Percentiles rank a stretch among this genome's conserved stretches.
phyloP scores from a whole-genome alignment of 2,329 filamentous ascomycete species.

The Phialophora tarda region DNA sequence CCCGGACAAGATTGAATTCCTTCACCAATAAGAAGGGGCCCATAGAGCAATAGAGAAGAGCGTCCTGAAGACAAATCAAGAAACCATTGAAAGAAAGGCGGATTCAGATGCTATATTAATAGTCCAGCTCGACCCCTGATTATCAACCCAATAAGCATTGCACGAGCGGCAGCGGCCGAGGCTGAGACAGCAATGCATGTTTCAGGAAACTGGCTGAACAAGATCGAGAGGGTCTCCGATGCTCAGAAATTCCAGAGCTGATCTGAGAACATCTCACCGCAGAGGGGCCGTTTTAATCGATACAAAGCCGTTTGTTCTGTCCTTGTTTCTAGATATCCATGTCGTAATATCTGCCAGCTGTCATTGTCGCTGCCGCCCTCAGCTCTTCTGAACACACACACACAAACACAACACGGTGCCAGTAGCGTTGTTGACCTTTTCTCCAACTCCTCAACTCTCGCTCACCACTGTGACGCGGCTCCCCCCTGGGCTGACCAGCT shows the following conservation, averaged over 20 bases:
- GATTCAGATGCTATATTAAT: constrained; percentile 1
- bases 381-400: not conserved
- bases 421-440: not conserved
- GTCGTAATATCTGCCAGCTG: not conserved
- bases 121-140: not conserved
- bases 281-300: not conserved
- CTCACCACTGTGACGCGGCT: not conserved
- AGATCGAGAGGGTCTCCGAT: constrained; percentile 1
- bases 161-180: constrained; percentile 1
- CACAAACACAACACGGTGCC: too few relatives aligned
- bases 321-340: not conserved
- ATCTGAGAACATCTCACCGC: constrained; percentile 7
- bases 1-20: constrained; percentile 54
- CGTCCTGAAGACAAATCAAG: not conserved
- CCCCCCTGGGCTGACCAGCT: not conserved
- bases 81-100: not conserved
- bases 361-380: not conserved
- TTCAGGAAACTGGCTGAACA: not conserved
- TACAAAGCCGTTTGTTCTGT: not conserved
- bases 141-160: not conserved
- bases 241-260: constrained; percentile 9
- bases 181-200: constrained; percentile 10
- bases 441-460: not conserved
- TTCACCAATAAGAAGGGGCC: constrained; percentile 50
- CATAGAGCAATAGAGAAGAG: not conserved